Base-by-base conservation (phyloP, 768 basidiomycete genomes). In the Pleurotus eryngii region DNA sequence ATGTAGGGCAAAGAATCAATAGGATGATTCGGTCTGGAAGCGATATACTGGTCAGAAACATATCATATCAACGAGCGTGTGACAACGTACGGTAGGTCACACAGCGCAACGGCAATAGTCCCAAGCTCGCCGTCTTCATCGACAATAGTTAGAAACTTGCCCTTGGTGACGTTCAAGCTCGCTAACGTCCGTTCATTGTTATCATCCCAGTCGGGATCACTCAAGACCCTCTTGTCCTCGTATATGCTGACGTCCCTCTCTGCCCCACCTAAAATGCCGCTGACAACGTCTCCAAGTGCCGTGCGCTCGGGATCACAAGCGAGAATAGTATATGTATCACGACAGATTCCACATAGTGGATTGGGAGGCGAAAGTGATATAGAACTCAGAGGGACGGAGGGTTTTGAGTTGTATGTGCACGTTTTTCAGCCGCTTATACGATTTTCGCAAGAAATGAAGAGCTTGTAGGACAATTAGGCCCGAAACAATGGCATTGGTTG, bases 401-500 rank as follows among this genome's bases (percentile, higher is more conserved):
- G 83, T 64, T 64, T 91, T 92, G 65, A 89, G 84, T 67, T 90
- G 88, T 4, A 87, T 63, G 67, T 92, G 89, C 8, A 96, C 87
- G 63, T 86, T 90, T 57, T 89, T 86, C 42, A 91, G 70, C 39
- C 74, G 70, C 37, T 75, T 65, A 65, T 87, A 83, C 11, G 79
- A 82, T 63, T 80, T 82, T 38, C 84, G 86, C 37, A 98, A 78
- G 43, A 97, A 77, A 57, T 94, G 89, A 18, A 98, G 74, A 0
- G 95, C 90, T 69, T 98, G 95, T 46, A 98, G 80, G 20, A 98
- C 95, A 67, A 98, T 94, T 39, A 96, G 76, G 0, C 96, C 97
- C 0, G 97, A 90, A 62, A 98, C 86, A 70, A 99, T 92, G 8
- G 97, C 97, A 69, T 99, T 99, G 20, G 97, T 99, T 3, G 97